Percentiles rank a stretch among this genome's conserved stretches.
These are phyloP conservation scores for Fusarium succisae DNA, from an alignment of 2,329 filamentous ascomycete species.

Conservation along the genomic window DNA sequence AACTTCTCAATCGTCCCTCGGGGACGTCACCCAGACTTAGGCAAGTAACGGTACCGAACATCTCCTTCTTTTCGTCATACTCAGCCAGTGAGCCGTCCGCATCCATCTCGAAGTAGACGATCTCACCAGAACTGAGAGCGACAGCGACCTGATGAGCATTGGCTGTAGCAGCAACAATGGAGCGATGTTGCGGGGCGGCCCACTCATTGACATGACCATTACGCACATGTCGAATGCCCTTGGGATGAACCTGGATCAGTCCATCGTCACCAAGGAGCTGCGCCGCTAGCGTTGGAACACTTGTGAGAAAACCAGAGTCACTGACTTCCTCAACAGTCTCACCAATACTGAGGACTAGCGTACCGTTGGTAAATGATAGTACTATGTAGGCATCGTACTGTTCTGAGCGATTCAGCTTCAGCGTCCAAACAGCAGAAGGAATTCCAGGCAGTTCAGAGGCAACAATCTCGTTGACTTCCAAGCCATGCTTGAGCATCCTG, in stretches of 20 bases:
- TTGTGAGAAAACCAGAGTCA: conserved; percentile 90
- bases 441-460: conserved; percentile 89
- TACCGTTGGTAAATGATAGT: conserved; percentile 90
- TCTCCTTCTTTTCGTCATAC: conserved; percentile 93
- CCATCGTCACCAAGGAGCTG: conserved; percentile 95
- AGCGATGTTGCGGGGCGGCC: conserved; percentile 91
- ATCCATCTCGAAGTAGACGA: conserved; percentile 98
- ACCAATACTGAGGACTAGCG: conserved; percentile 91
- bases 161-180: conserved; percentile 92
- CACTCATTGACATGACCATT: conserved; percentile 87
- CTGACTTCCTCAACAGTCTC: conserved; percentile 97
- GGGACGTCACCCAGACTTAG: conserved; percentile 94
- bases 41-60: conserved; percentile 94
- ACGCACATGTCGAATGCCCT: conserved; percentile 90
- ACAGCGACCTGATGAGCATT: conserved; percentile 94
- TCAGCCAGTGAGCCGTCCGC: conserved; percentile 89
- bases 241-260: conserved; percentile 94
- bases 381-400: conserved; percentile 95
- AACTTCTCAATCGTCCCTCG: conserved; percentile 86
- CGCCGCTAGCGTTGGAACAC: conserved; percentile 88
- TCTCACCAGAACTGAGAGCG: conserved; percentile 93
- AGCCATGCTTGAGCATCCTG: conserved; percentile 88
- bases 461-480: conserved; percentile 95
- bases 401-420: conserved; percentile 83
- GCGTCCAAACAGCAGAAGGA: conserved; percentile 95